These are phyloP conservation scores for Eimeria tenella DNA, from an alignment of 169 alveolate genomes.

Conservation along the genomic window DNA sequence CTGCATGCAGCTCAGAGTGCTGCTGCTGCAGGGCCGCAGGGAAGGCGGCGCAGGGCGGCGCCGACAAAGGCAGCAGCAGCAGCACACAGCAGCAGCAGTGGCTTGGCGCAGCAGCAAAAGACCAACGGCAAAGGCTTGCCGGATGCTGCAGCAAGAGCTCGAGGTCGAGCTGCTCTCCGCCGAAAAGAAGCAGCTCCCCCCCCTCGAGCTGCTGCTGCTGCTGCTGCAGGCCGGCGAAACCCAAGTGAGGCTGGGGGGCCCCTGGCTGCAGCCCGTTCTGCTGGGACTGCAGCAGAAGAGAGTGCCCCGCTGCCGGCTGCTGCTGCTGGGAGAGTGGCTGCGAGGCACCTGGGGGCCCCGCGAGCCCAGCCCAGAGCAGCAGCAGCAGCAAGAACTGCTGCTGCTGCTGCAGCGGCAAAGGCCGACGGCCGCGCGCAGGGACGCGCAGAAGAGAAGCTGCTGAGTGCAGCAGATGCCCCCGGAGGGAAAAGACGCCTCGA, in stretches of 20 bases:
- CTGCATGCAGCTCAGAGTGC: neutral
- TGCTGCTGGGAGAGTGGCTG: neutral
- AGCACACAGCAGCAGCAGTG: slow-evolving; percentile 2
- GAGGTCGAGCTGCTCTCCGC: slow-evolving; percentile 13
- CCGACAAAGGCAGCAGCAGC: neutral
- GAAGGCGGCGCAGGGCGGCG: slow-evolving; percentile 14
- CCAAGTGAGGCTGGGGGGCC: no score
- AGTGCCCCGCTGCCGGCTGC: neutral
- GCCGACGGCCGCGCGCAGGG: neutral
- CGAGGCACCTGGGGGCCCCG: neutral
- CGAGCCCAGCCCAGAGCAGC: slow-evolving; percentile 16
- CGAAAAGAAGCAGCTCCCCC: neutral
- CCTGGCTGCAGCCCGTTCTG: no score
- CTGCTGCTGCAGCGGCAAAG: neutral
- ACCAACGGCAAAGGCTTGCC: neutral
- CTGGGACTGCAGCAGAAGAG: no score
- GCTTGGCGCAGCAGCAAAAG: slow-evolving; percentile 17
- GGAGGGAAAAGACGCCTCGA: slow-evolving; percentile 17
- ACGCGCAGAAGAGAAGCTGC: neutral
- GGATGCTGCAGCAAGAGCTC: slow-evolving; percentile 7
- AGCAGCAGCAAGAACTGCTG: neutral
- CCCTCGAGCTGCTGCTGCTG: slow-evolving; percentile 5
- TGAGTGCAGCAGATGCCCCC: neutral
- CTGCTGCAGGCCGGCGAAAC: neutral
- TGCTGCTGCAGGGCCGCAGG: slow-evolving; percentile 10